Evolutionary conservation across 768 basidiomycete species (phyloP).

Genomic region (Podaxis sp.): DNA sequence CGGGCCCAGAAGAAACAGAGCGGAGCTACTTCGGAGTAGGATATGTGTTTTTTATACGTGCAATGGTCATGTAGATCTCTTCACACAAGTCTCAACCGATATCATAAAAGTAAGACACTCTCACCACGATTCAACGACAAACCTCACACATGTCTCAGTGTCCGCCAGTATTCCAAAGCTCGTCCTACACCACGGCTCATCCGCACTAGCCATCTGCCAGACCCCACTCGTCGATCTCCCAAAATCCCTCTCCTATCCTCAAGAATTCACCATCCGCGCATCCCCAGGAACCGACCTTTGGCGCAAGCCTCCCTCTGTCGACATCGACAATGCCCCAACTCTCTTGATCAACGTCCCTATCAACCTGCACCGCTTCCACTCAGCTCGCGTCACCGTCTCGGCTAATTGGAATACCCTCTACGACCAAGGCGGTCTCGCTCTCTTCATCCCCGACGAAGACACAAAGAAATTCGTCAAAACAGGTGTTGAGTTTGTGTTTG

Average conservation of each 20-base stretch:
- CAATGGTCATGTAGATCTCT: neutral
- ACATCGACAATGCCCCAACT: constrained; percentile 27
- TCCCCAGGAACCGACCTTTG: constrained; percentile 27
- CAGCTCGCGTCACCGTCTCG: constrained; percentile 26
- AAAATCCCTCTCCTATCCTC: constrained; percentile 19
- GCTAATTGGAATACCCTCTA: constrained; percentile 25
- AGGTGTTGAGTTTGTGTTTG: constrained; percentile 27
- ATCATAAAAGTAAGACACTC: neutral
- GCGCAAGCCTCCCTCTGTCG: constrained; percentile 26
- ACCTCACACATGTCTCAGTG: neutral
- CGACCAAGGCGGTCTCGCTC: constrained; percentile 27
- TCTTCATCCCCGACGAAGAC: constrained; percentile 29
- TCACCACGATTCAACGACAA: neutral
- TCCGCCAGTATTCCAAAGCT: constrained; percentile 18
- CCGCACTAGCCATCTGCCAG: constrained; percentile 27
- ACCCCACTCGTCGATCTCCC: constrained; percentile 14
- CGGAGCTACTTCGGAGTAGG: neutral
- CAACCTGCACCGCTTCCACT: constrained; percentile 25
- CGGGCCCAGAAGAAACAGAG: too few relatives aligned
- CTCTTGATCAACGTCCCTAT: constrained; percentile 23
- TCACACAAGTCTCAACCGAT: neutral
- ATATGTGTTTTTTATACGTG: neutral
- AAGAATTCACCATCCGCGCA: constrained; percentile 19
- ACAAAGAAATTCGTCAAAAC: constrained; percentile 29
- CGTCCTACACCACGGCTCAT: constrained; percentile 27